A percentile compares a stretch with the other conserved stretches of the same genome.
Evolutionary conservation across 306 rosid genomes (phyloP).

Genomic region (Medicago lupulina): DNA sequence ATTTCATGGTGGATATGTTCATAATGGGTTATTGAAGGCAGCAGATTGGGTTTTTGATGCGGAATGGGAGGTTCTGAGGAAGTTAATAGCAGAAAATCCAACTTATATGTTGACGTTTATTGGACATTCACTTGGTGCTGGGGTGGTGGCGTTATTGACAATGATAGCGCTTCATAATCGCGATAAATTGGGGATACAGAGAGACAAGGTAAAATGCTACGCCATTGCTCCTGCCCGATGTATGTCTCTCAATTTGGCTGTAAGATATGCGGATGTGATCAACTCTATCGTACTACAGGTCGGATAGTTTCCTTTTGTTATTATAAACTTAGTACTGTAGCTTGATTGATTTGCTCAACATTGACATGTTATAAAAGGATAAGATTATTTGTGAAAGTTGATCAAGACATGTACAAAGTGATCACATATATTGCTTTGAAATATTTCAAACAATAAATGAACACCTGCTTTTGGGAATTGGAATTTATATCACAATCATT

Average conservation of each 20-base stretch:
- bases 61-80: constrained; percentile 69
- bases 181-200: constrained; percentile 72
- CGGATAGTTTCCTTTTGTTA: constrained; percentile 29
- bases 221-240: constrained; percentile 90
- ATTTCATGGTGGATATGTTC: constrained; percentile 92
- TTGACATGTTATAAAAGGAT: neutral
- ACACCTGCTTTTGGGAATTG: constrained; percentile 6
- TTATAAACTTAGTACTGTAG: neutral
- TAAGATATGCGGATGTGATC: constrained; percentile 93
- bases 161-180: constrained; percentile 63
- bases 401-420: neutral
- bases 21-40: constrained; percentile 86
- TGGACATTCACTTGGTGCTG: constrained; percentile 95
- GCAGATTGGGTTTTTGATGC: constrained; percentile 77
- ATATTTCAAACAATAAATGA: constrained; percentile 25
- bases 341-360: constrained; percentile 32
- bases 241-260: constrained; percentile 92
- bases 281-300: constrained; percentile 91
- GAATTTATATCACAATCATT: constrained; percentile 8
- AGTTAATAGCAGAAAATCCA: constrained; percentile 66
- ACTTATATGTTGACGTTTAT: constrained; percentile 65
- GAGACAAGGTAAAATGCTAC: constrained; percentile 79
- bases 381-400: neutral
- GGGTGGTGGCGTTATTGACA: constrained; percentile 88
- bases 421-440: neutral